A percentile compares a stretch with the other conserved stretches of the same genome.
Evolutionary conservation across 768 basidiomycete species (phyloP).

Genomic region (Rhizopogon rudus): DNA sequence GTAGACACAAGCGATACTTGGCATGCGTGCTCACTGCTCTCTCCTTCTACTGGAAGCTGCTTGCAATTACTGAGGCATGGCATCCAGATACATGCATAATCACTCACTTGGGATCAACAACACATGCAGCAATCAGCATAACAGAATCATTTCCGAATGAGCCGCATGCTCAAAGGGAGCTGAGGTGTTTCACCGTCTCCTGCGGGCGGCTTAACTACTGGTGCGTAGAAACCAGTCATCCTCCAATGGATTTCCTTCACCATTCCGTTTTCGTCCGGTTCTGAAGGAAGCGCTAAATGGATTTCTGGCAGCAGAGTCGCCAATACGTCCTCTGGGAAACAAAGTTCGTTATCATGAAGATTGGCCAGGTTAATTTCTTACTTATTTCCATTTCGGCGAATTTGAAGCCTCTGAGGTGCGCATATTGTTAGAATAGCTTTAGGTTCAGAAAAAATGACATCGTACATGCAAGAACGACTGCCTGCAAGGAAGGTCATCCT

Average conservation of each 20-base stretch:
- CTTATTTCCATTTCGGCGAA: conserved; percentile 48
- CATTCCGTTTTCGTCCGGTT: neutral
- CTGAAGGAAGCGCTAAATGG: conserved; percentile 18
- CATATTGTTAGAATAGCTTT: neutral
- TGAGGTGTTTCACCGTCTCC: conserved; percentile 18
- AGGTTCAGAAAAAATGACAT: neutral
- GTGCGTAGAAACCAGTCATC: conserved; percentile 17
- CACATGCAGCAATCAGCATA: no score
- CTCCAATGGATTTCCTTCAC: conserved; percentile 21
- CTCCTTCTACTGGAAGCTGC: no score
- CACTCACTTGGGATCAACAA: no score
- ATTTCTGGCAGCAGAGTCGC: conserved; percentile 16
- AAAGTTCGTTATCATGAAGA: neutral
- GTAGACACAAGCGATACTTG: no score
- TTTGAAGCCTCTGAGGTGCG: conserved; percentile 28
- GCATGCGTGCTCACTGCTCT: no score
- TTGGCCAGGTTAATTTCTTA: conserved; percentile 13
- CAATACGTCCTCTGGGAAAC: conserved; percentile 17
- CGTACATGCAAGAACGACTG: conserved; percentile 39
- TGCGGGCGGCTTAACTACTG: conserved; percentile 18
- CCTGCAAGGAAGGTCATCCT: conserved; percentile 48
- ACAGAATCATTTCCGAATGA: no score
- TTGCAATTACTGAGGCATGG: no score
- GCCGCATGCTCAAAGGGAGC: conserved; percentile 12
- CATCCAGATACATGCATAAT: no score